A percentile compares a stretch with the other conserved stretches of the same genome.
Conservation (phyloP, 176 grass and related monocot genomes). For the Oryza australiensis region DNA sequence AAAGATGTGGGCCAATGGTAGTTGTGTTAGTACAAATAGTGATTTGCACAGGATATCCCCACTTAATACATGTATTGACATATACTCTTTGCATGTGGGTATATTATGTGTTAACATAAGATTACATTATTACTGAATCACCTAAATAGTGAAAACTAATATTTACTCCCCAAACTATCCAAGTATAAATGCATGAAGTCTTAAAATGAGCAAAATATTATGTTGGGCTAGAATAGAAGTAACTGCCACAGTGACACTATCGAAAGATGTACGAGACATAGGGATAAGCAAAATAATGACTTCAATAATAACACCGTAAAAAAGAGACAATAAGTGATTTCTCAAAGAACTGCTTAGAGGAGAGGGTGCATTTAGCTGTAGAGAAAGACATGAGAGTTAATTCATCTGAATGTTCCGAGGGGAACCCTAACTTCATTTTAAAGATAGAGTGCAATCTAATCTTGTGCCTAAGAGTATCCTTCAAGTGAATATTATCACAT, state of each 20-base stretch:
- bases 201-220: slow-evolving; percentile 6
- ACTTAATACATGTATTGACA: not conserved
- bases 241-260: not conserved
- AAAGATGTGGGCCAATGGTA: not conserved
- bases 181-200: not conserved
- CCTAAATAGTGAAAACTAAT: not conserved
- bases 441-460: not conserved
- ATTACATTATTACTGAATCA: not conserved
- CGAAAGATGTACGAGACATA: not conserved
- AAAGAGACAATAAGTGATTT: not conserved
- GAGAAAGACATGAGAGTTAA: not conserved
- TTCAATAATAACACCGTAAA: not conserved
- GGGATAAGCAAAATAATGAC: not conserved
- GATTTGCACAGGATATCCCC: not conserved
- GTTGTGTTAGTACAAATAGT: not conserved
- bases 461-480: not conserved
- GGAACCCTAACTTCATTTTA: not conserved
- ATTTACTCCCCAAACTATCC: not conserved
- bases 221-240: not conserved
- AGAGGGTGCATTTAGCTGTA: not conserved
- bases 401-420: not conserved
- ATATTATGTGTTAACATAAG: not conserved
- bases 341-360: not conserved
- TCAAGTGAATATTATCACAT: not conserved
- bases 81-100: not conserved